Conservation (phyloP, 2,329 filamentous ascomycete species). For the Fusarium compactum region DNA sequence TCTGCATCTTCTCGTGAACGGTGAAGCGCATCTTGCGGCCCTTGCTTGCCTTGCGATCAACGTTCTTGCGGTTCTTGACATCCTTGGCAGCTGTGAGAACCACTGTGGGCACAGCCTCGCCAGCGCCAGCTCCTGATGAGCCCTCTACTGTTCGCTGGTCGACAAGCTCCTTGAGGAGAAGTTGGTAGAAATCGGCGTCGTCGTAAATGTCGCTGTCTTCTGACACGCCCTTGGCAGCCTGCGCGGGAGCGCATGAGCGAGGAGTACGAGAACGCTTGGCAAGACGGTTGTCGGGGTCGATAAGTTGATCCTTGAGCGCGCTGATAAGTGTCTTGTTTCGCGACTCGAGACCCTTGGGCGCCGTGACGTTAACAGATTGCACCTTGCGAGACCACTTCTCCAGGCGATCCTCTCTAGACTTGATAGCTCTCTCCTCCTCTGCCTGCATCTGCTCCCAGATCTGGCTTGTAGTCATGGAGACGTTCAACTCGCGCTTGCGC, state of each 20-base stretch:
- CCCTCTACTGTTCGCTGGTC: conserved; percentile 84
- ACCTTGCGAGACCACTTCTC: conserved; percentile 91
- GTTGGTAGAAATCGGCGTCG: conserved; percentile 94
- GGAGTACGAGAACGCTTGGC: conserved; percentile 76
- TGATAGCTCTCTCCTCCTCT: conserved; percentile 69
- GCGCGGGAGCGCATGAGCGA: conserved; percentile 80
- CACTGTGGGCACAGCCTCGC: conserved; percentile 63
- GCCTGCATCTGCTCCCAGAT: conserved; percentile 80
- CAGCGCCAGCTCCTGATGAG: conserved; percentile 56
- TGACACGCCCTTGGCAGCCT: conserved; percentile 68
- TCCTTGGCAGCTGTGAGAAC: conserved; percentile 78
- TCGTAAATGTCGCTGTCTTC: conserved; percentile 81
- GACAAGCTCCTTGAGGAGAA: conserved; percentile 91
- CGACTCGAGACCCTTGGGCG: conserved; percentile 45
- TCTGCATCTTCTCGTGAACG: conserved; percentile 96
- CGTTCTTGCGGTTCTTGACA: conserved; percentile 82
- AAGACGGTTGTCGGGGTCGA: conserved; percentile 71
- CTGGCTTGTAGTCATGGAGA: conserved; percentile 69
- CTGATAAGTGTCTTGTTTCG: conserved; percentile 66
- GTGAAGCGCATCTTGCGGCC: conserved; percentile 94
- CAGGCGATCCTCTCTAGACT: conserved; percentile 77
- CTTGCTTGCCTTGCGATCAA: conserved; percentile 96
- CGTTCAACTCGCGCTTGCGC: conserved; percentile 67
- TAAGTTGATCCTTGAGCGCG: conserved; percentile 76
- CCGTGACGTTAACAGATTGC: conserved; percentile 59